Percentiles rank a stretch among this genome's conserved stretches.
Conservation (phyloP, 768 basidiomycete species). For the Chalciporus sphaerocephalus region DNA sequence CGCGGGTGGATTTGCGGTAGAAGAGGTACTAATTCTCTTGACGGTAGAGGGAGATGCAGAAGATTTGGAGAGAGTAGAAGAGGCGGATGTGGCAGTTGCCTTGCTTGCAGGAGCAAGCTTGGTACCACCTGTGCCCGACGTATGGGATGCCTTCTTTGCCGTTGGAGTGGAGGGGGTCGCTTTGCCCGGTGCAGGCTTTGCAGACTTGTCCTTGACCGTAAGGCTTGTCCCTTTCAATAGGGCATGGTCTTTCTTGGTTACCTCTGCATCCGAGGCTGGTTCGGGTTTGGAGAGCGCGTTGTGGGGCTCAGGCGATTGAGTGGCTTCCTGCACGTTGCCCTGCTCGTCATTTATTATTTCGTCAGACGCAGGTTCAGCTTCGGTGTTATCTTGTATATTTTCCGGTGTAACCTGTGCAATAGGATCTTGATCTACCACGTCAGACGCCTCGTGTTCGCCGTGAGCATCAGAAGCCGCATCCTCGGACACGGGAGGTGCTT, state of each 20-base stretch:
- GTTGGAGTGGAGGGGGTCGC: conserved; percentile 47
- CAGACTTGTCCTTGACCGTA: conserved; percentile 31
- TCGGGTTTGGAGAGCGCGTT: conserved; percentile 17
- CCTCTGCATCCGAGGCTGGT: conserved; percentile 16
- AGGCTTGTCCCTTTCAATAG: conserved; percentile 26
- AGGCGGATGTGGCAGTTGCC: conserved; percentile 31
- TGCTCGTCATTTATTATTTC: conserved; percentile 13
- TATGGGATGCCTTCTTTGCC: conserved; percentile 69
- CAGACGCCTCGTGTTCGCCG: conserved; percentile 39
- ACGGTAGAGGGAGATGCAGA: conserved; percentile 22
- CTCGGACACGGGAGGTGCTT: conserved; percentile 19
- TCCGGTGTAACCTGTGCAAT: conserved; percentile 17
- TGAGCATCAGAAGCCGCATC: conserved; percentile 23
- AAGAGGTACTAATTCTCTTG: conserved; percentile 27
- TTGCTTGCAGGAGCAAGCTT: conserved; percentile 44
- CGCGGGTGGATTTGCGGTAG: conserved; percentile 26
- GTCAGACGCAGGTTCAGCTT: conserved; percentile 14
- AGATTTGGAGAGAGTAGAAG: conserved; percentile 32
- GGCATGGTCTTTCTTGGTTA: conserved; percentile 23
- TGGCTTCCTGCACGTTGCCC: conserved; percentile 18
- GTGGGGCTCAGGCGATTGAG: conserved; percentile 20
- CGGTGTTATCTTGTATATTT: conserved; percentile 18
- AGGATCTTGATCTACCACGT: conserved; percentile 30
- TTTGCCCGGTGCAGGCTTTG: conserved; percentile 44
- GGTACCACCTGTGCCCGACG: conserved; percentile 55